Base-by-base conservation (phyloP, 371 early-diverging fungal genomes). In the Coemansia sp. region DNA sequence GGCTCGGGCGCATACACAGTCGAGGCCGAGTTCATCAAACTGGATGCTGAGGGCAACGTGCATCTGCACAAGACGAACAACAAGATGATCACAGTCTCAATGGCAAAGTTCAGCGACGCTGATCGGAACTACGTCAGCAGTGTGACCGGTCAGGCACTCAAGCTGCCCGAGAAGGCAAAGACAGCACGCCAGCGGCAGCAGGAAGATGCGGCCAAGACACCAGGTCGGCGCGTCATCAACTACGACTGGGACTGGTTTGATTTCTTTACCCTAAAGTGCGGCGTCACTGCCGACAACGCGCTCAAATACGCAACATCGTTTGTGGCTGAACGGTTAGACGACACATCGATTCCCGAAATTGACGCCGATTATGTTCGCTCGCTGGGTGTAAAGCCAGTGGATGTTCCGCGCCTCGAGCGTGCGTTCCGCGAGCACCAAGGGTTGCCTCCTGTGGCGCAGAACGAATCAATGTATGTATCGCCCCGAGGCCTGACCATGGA, bases 1-100 rank as follows among this genome's bases (percentile, higher is more conserved):
- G 85, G 89, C n/a, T 87, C 90, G 0, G 96, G 95, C 52, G 79
- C 90, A 2, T 95, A 94, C 83, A 92, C 87, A 60, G 95, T 95
- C 2, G 92, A 95, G 50, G 98, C 98, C 4, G 90, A 92, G 67
- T 93, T 89, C 57, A 59, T 96, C 26, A 82, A 85, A 22, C 59
- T 87, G 18, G 82, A 84, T 52, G 83, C 87, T 51, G 88, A 91
- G 54, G 92, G 90, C 62, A 92, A 92, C 69, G 89, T 95, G 29
- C 89, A 94, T 27, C 78, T 97, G 56, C 94, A 93, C 82, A 97
- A 97, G 73, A 78, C 88, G 27, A 97, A 97, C 76, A 95, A 95
- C 59, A 94, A 93, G 69, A 94, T 89, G 67, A 96, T 97, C 72
- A 91, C 88, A 57, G 98, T 97, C 1, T 92, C 95, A 4, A 78